Evolutionary conservation across 768 basidiomycete genomes (phyloP).

Genomic region (Pluteus cervinus): DNA sequence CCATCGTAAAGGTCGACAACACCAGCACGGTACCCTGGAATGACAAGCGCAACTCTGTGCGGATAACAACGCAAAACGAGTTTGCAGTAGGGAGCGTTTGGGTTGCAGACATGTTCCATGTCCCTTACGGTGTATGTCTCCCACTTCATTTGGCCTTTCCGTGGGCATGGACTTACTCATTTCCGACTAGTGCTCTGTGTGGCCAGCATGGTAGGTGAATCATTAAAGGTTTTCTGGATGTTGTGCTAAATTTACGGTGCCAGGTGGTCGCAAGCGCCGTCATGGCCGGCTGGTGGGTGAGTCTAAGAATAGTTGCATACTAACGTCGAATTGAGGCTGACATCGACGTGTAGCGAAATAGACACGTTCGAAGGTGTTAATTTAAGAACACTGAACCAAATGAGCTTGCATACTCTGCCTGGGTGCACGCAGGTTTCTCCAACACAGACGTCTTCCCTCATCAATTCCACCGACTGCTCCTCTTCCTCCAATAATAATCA

Average conservation of each 20-base stretch:
- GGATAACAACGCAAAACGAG: conserved; percentile 52
- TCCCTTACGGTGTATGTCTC: conserved; percentile 52
- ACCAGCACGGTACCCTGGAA: conserved; percentile 43
- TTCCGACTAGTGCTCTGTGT: conserved; percentile 53
- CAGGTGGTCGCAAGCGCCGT: conserved; percentile 47
- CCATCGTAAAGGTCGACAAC: conserved; percentile 76
- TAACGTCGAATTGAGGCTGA: not conserved
- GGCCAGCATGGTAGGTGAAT: conserved; percentile 50
- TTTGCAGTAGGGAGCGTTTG: conserved; percentile 58
- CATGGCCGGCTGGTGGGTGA: conserved; percentile 60
- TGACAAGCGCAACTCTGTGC: conserved; percentile 61
- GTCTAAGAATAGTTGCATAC: conserved; percentile 10
- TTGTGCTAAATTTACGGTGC: not conserved
- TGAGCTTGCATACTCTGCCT: conserved; percentile 63
- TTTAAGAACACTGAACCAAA: conserved; percentile 53
- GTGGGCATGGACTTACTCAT: not conserved
- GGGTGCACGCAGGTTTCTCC: conserved; percentile 50
- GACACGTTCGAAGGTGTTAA: conserved; percentile 86
- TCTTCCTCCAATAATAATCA: conserved; percentile 46
- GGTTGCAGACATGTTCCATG: conserved; percentile 59
- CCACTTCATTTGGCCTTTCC: not conserved
- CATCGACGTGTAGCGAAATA: conserved; percentile 41
- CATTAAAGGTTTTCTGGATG: not conserved
- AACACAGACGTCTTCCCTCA: conserved; percentile 41
- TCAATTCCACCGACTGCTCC: conserved; percentile 57